Percentiles rank a stretch among this genome's conserved stretches.
phyloP scores from a whole-genome alignment of 129 eudicot species.

The Helianthus annuus region DNA sequence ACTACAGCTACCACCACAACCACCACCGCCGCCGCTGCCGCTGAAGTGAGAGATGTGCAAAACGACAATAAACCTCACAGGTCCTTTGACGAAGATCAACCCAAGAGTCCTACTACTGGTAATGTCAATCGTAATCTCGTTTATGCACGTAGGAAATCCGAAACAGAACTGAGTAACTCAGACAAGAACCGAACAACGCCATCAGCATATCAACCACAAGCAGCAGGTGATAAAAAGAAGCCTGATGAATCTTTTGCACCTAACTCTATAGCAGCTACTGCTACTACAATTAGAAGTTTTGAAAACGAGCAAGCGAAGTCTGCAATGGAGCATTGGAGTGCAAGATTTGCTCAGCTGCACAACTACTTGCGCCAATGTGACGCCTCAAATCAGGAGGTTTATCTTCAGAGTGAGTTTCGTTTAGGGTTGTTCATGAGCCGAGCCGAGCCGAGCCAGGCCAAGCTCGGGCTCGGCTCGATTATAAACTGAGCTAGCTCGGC shows the following conservation, averaged over 20 bases:
- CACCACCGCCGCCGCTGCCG: slow-evolving; percentile 7
- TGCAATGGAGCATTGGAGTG: slow-evolving; percentile 36
- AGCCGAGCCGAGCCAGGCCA: too few relatives aligned
- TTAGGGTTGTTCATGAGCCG: too few relatives aligned
- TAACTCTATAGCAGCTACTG: slow-evolving; percentile 1
- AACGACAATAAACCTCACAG: slow-evolving; percentile 25
- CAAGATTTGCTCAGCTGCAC: slow-evolving; percentile 40
- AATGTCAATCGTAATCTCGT: slow-evolving; percentile 38
- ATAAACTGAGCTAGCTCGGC: too few relatives aligned
- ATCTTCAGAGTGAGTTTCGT: slow-evolving; percentile 42
- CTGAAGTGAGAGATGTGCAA: slow-evolving; percentile 24
- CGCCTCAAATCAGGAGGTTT: slow-evolving; percentile 37
- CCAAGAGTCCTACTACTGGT: slow-evolving; percentile 29
- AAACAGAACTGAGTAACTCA: slow-evolving; percentile 34
- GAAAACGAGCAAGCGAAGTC: slow-evolving; percentile 23
- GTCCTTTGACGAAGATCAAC: slow-evolving; percentile 30
- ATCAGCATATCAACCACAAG: slow-evolving; percentile 21
- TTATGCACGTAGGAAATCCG: slow-evolving; percentile 47
- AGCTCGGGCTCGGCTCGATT: too few relatives aligned
- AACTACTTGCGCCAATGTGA: slow-evolving; percentile 42
- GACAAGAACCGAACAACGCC: slow-evolving; percentile 29
- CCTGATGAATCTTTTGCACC: slow-evolving; percentile 27
- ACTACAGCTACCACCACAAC: slow-evolving; percentile 12
- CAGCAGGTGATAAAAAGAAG: slow-evolving; percentile 19
- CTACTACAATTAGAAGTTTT: slow-evolving; percentile 1